phyloP scores from a whole-genome alignment of 352 stramenopile species.

The Phytophthora pisi region DNA sequence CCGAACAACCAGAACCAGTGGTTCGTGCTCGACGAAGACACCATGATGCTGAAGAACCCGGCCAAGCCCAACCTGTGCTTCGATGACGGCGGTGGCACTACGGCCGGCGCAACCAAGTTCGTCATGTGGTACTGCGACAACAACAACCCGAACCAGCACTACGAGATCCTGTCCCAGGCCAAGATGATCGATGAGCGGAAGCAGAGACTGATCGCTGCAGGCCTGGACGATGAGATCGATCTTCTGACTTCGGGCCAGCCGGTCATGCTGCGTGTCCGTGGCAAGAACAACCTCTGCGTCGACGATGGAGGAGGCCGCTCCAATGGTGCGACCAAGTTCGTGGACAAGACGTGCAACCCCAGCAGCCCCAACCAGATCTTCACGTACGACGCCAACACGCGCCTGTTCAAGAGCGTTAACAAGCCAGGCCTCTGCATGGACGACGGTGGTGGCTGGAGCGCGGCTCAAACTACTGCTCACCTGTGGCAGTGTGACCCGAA shows the following conservation, averaged over 20 bases:
- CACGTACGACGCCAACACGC: not conserved
- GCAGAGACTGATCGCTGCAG: not conserved
- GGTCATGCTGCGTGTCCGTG: conserved; percentile 7
- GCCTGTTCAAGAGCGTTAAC: conserved; percentile 30
- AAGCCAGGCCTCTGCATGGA: conserved; percentile 37
- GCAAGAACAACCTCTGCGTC: conserved; percentile 28
- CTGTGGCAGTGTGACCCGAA: conserved; percentile 29
- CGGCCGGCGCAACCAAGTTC: not conserved
- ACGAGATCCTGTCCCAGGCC: conserved; percentile 10
- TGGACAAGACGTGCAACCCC: conserved; percentile 21
- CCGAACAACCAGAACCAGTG: conserved; percentile 32
- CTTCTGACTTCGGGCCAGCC: not conserved
- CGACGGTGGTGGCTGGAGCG: conserved; percentile 22
- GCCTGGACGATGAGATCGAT: not conserved
- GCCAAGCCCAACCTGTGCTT: conserved; percentile 17
- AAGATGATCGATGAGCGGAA: not conserved
- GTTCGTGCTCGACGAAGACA: conserved; percentile 28
- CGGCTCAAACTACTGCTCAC: conserved; percentile 3
- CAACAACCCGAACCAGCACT: conserved; percentile 27
- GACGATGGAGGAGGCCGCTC: conserved; percentile 26
- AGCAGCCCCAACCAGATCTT: conserved; percentile 33
- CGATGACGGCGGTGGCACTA: conserved; percentile 16
- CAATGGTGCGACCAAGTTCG: conserved; percentile 12
- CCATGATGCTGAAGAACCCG: conserved; percentile 1
- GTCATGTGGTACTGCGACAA: conserved; percentile 22